phyloP scores from a whole-genome alignment of 2,329 filamentous ascomycete genomes.

The Annulohypoxylon truncatum region DNA sequence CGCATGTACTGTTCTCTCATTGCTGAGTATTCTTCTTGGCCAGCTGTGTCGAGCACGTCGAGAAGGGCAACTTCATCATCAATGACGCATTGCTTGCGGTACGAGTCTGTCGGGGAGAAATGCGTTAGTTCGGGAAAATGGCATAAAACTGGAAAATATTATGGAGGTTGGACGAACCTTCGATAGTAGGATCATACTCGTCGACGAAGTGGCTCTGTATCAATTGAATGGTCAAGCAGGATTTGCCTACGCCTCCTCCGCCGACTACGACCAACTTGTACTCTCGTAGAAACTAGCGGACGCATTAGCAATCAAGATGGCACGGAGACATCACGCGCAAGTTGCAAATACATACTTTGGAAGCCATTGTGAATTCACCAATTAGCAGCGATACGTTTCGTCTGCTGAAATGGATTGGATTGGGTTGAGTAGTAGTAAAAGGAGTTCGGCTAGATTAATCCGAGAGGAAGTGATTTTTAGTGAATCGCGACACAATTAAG shows the following conservation, averaged over 20 bases:
- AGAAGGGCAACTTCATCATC: slow-evolving; percentile 98
- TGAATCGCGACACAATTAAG: slow-evolving; percentile 19
- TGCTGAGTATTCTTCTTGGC: slow-evolving; percentile 98
- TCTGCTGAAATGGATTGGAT: slow-evolving; percentile 31
- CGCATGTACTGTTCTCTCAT: slow-evolving; percentile 99
- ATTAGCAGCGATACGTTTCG: slow-evolving; percentile 30
- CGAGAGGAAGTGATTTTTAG: slow-evolving; percentile 8
- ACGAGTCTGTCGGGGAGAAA: slow-evolving; percentile 76
- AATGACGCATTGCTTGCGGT: slow-evolving; percentile 99
- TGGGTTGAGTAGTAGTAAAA: slow-evolving; percentile 1
- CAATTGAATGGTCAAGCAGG: slow-evolving; percentile 97
- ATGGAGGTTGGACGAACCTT: slow-evolving; percentile 72
- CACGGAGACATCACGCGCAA: neutral
- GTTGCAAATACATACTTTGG: slow-evolving; percentile 51
- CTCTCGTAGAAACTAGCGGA: slow-evolving; percentile 80
- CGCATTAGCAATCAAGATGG: slow-evolving; percentile 37
- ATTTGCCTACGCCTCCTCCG: slow-evolving; percentile 98
- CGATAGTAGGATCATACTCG: slow-evolving; percentile 99
- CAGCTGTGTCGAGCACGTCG: slow-evolving; percentile 97
- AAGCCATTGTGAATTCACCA: slow-evolving; percentile 53
- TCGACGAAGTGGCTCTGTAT: slow-evolving; percentile 98
- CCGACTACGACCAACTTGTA: slow-evolving; percentile 98
- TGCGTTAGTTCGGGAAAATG: slow-evolving; percentile 38
- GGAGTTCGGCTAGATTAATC: slow-evolving; percentile 9
- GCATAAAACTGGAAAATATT: neutral